Evolutionary conservation across 345 rosid genomes (phyloP).

Genomic region (Populus davidiana): DNA sequence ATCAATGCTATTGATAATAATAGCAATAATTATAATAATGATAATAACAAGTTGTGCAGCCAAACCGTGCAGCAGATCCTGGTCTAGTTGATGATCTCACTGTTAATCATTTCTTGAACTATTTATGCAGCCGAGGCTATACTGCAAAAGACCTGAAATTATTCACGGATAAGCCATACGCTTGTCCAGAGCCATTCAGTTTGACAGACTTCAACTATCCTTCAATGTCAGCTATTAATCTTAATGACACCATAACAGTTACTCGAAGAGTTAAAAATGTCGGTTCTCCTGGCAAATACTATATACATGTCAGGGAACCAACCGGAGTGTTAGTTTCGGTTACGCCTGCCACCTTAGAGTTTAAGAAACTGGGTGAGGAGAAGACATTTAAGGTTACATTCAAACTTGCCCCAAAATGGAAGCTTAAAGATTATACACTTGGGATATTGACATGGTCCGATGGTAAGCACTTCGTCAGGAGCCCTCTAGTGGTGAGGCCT

Average conservation of each 20-base stretch:
- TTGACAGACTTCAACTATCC: too few species aligned
- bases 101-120: too few species aligned
- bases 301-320: constrained; percentile 23
- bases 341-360: constrained; percentile 31
- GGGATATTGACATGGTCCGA: constrained; percentile 51
- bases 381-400: constrained; percentile 37
- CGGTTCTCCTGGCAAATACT: constrained; percentile 39
- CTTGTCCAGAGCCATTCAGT: too few species aligned
- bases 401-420: neutral
- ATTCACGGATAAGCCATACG: too few species aligned
- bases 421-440: constrained; percentile 19
- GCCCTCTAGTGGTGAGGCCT: constrained; percentile 29
- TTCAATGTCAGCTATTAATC: constrained; percentile 37
- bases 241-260: constrained; percentile 16
- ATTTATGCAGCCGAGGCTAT: too few species aligned
- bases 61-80: too few species aligned
- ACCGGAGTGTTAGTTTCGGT: constrained; percentile 31
- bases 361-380: constrained; percentile 35
- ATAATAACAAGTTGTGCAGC: too few species aligned
- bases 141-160: too few species aligned
- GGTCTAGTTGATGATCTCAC: too few species aligned
- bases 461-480: constrained; percentile 46
- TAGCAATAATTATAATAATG: too few species aligned
- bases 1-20: too few species aligned
- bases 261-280: constrained; percentile 47